Conservation (phyloP, 2,329 filamentous ascomycete species). For the Grosmannia serpens region DNA sequence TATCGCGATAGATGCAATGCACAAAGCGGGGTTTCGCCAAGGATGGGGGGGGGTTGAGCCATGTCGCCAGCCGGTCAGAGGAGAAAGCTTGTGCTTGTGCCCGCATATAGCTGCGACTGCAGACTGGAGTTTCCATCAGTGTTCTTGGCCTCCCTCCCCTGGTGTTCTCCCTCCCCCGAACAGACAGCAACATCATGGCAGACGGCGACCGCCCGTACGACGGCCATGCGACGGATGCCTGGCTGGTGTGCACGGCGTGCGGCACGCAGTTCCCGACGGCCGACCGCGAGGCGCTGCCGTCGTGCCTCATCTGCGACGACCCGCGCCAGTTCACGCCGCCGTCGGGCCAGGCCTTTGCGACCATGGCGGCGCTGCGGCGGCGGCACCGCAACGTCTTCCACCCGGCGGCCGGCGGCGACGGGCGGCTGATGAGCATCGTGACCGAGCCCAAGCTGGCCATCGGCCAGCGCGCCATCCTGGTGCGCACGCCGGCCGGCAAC, state of each 20-base stretch:
- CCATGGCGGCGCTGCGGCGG: constrained; percentile 33
- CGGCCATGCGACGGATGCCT: constrained; percentile 6
- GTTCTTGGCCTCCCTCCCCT: no score
- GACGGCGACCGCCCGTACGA: constrained; percentile 4
- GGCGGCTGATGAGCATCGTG: constrained; percentile 31
- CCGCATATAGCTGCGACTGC: no score
- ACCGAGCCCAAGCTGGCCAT: constrained; percentile 55
- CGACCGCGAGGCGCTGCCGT: constrained; percentile 33
- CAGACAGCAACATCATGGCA: not conserved
- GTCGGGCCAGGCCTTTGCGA: constrained; percentile 54
- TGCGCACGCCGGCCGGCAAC: constrained; percentile 55
- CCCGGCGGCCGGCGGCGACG: constrained; percentile 28
- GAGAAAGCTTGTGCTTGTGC: no score
- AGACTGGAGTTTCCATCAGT: no score
- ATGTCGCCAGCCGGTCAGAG: no score
- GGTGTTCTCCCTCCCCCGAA: no score
- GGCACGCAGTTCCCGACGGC: constrained; percentile 55
- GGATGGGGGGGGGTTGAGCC: no score
- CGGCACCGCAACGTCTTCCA: constrained; percentile 43
- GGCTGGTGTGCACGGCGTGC: constrained; percentile 54
- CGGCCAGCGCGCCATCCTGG: constrained; percentile 60
- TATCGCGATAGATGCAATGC: constrained; percentile 6
- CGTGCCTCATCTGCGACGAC: constrained; percentile 64
- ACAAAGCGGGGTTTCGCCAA: not conserved
- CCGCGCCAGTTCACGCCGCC: constrained; percentile 58